Percentiles rank a stretch among this genome's conserved stretches.
Conservation (phyloP, 208 protist species). For the Trypanosoma platydactyli region DNA sequence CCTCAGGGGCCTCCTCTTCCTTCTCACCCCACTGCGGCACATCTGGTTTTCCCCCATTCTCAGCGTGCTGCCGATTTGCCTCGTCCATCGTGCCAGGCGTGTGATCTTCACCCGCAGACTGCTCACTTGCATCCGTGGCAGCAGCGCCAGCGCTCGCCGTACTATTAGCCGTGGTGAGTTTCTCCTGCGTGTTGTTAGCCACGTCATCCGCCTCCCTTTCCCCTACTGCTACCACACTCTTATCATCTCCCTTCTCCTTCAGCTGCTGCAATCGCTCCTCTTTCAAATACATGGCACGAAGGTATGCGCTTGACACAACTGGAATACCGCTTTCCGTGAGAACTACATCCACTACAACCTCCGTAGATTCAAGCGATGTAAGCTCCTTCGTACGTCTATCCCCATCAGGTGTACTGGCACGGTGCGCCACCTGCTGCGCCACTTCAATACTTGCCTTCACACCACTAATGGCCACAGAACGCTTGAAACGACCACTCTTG, state of each 20-base stretch:
- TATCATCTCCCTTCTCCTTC: conserved; percentile 2
- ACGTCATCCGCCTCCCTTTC: not conserved
- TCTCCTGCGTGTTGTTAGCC: not conserved
- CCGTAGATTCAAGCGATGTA: conserved; percentile 24
- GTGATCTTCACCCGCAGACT: too few species aligned
- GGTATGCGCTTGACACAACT: conserved; percentile 44
- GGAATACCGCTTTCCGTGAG: conserved; percentile 67
- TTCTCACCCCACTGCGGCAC: not conserved
- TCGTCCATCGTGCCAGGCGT: too few species aligned
- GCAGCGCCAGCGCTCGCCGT: too few species aligned
- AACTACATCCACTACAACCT: conserved; percentile 59
- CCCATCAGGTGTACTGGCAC: not conserved
- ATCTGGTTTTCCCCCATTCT: not conserved
- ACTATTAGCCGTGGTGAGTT: too few species aligned
- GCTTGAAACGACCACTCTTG: conserved; percentile 16
- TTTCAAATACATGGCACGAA: conserved; percentile 35
- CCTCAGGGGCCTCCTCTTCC: not conserved
- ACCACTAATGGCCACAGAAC: conserved; percentile 7
- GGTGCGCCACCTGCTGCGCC: conserved; percentile 6
- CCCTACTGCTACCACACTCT: not conserved
- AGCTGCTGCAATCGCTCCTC: conserved; percentile 3
- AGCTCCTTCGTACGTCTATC: not conserved
- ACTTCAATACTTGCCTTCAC: conserved; percentile 10
- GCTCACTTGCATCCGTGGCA: too few species aligned
- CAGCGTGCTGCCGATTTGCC: too few species aligned